These are phyloP conservation scores for Globisporangium okanoganense DNA, from an alignment of 352 stramenopile species.

Conservation along the genomic window DNA sequence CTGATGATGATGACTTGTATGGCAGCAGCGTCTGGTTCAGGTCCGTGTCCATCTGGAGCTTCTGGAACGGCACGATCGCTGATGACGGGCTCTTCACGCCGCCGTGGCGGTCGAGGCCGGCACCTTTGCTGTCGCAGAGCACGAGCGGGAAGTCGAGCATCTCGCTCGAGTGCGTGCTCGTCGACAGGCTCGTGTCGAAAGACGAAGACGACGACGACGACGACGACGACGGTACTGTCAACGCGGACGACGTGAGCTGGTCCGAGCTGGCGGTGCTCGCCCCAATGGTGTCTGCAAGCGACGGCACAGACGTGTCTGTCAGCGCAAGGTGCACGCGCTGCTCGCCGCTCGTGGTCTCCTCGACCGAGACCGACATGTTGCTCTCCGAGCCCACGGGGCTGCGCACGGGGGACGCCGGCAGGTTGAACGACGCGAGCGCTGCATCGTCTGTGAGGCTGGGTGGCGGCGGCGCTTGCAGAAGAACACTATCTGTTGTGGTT, in stretches of 20 bases:
- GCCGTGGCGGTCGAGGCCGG: conserved; percentile 5
- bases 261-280: neutral
- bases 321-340: conserved; percentile 49
- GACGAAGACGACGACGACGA: conserved; percentile 1
- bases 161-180: conserved; percentile 12
- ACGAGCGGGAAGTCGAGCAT: conserved; percentile 57
- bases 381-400: conserved; percentile 43
- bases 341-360: conserved; percentile 35
- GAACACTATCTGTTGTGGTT: too few relatives aligned
- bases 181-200: conserved; percentile 7
- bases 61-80: conserved; percentile 78
- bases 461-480: neutral
- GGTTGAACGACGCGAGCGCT: conserved; percentile 51
- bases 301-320: conserved; percentile 12
- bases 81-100: conserved; percentile 25
- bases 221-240: neutral
- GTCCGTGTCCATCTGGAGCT: conserved; percentile 76
- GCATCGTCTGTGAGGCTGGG: neutral
- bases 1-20: conserved; percentile 12
- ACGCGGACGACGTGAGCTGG: neutral
- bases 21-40: conserved; percentile 70
- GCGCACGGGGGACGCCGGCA: conserved; percentile 58
- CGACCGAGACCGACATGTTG: conserved; percentile 52
- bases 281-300: conserved; percentile 3
- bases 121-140: conserved; percentile 29